Evolutionary conservation across 805 yeast species (phyloP).

Genomic region (Pichia scutulata): DNA sequence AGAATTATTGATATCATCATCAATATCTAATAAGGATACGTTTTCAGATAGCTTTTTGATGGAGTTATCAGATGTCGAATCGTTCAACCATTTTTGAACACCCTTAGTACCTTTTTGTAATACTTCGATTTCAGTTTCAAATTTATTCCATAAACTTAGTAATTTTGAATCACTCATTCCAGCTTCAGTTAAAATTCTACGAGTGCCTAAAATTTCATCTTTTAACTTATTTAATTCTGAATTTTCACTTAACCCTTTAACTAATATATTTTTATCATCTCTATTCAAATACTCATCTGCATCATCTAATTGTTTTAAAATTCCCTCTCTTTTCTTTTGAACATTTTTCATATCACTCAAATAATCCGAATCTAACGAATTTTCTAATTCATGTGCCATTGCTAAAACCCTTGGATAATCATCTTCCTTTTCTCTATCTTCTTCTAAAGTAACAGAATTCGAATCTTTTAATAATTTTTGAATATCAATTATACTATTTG

Average conservation of each 20-base stretch:
- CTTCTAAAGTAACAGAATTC: constrained; percentile 6
- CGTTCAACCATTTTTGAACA: constrained; percentile 29
- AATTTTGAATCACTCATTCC: constrained; percentile 50
- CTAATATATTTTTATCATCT: constrained; percentile 28
- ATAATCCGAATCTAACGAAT: neutral
- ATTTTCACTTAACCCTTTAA: constrained; percentile 1
- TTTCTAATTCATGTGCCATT: constrained; percentile 29
- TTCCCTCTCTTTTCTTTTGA: neutral
- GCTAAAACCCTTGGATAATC: constrained; percentile 35
- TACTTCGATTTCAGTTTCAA: constrained; percentile 34
- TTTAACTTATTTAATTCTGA: constrained; percentile 24
- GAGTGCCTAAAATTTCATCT: constrained; percentile 49
- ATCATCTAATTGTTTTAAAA: neutral
- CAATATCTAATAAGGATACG: constrained; percentile 56
- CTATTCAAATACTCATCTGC: constrained; percentile 19
- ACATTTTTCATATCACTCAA: neutral
- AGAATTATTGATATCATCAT: constrained; percentile 30
- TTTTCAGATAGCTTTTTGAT: constrained; percentile 19
- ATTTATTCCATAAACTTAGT: constrained; percentile 38
- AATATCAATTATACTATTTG: constrained; percentile 52
- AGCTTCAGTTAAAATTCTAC: constrained; percentile 55
- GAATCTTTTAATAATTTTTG: constrained; percentile 26
- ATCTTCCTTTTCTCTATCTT: constrained; percentile 21
- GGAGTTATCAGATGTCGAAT: neutral
- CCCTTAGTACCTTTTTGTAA: constrained; percentile 38